Evolutionary conservation across 2,329 filamentous ascomycete species (phyloP).

Genomic region (Zymoseptoria tritici): DNA sequence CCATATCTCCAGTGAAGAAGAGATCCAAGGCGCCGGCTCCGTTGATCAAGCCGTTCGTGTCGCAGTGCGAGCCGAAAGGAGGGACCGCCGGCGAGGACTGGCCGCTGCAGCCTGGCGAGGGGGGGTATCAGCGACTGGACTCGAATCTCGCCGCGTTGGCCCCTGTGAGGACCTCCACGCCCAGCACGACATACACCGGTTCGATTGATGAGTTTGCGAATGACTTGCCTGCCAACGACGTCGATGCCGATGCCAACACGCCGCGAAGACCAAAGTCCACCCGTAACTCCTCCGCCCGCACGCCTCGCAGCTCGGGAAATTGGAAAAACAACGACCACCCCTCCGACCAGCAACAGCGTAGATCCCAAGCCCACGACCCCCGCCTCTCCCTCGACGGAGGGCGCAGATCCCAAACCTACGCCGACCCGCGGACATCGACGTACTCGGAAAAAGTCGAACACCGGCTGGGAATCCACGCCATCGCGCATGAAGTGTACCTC

Average conservation of each 20-base stretch:
- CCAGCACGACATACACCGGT: slow-evolving; percentile 22
- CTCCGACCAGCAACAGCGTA: background rate
- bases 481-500: slow-evolving; percentile 29
- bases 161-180: slow-evolving; percentile 1
- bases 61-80: slow-evolving; percentile 16
- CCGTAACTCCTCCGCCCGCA: slow-evolving; percentile 9
- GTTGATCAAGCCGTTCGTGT: slow-evolving; percentile 12
- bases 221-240: slow-evolving; percentile 10
- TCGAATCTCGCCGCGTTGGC: slow-evolving; percentile 5
- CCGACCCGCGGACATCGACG: slow-evolving; percentile 4
- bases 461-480: slow-evolving; percentile 25
- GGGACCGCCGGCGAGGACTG: slow-evolving; percentile 10
- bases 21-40: slow-evolving; percentile 11
- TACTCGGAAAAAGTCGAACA: slow-evolving; percentile 21
- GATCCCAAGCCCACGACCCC: background rate
- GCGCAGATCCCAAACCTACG: background rate
- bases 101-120: slow-evolving; percentile 14
- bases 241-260: slow-evolving; percentile 9
- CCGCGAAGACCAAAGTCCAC: slow-evolving; percentile 13
- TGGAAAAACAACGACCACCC: slow-evolving; percentile 1
- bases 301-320: slow-evolving; percentile 8
- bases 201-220: slow-evolving; percentile 23
- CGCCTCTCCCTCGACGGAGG: background rate
- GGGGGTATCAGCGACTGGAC: slow-evolving; percentile 22
- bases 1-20: slow-evolving; percentile 14